Conservation (phyloP, 2,329 filamentous ascomycete genomes). For the Knoxdaviesia capensis region DNA sequence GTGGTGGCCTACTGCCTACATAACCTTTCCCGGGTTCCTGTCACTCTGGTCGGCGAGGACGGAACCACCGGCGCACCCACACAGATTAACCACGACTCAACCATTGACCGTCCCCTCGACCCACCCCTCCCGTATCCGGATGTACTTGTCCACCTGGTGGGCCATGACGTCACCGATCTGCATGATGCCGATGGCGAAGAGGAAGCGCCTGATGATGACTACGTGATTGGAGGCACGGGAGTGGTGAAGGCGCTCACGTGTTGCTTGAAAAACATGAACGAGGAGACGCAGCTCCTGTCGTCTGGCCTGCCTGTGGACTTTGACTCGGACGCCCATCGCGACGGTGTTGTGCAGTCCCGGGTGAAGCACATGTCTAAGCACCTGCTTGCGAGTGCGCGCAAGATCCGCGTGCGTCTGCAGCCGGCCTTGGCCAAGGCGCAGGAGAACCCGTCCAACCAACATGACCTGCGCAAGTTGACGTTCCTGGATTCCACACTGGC, state of each 20-base stretch:
- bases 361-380: slow-evolving; percentile 90
- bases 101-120: slow-evolving; percentile 2
- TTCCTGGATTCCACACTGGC: slow-evolving; percentile 80
- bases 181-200: slow-evolving; percentile 48
- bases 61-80: slow-evolving; percentile 13
- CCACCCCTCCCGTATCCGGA: slow-evolving; percentile 36
- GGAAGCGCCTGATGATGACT: slow-evolving; percentile 70
- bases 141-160: slow-evolving; percentile 71
- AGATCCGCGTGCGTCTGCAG: slow-evolving; percentile 68
- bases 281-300: slow-evolving; percentile 27
- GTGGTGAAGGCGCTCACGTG: slow-evolving; percentile 88
- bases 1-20: slow-evolving; percentile 86
- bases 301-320: not conserved
- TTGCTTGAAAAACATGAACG: slow-evolving; percentile 63
- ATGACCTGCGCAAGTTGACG: slow-evolving; percentile 58
- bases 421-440: slow-evolving; percentile 60
- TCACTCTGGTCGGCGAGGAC: slow-evolving; percentile 35
- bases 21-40: slow-evolving; percentile 67
- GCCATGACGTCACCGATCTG: slow-evolving; percentile 33
- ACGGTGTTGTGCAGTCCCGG: slow-evolving; percentile 29
- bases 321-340: slow-evolving; percentile 1
- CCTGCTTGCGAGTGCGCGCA: slow-evolving; percentile 66
- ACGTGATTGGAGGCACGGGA: slow-evolving; percentile 87
- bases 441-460: slow-evolving; percentile 46
- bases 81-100: slow-evolving; percentile 7